Percentiles rank a stretch among this genome's conserved stretches.
Conservation (phyloP, 371 early-diverging fungal species). For the Mucor velutinosus region DNA sequence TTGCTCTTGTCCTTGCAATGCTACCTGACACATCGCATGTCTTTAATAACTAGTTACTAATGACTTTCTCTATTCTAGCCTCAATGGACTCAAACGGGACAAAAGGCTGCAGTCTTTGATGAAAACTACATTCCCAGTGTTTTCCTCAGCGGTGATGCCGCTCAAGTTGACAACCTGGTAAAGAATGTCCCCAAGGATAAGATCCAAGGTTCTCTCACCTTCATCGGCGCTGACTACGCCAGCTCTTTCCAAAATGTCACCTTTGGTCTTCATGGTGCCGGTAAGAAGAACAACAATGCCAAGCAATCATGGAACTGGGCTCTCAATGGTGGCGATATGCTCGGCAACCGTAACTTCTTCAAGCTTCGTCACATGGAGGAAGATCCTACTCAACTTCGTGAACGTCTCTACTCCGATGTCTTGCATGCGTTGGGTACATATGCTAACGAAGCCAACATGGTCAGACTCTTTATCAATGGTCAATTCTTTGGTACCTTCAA, state of each 20-base stretch:
- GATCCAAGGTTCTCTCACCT: slow-evolving; percentile 38
- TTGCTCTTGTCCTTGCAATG: background rate
- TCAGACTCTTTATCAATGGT: slow-evolving; percentile 56
- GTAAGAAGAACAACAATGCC: slow-evolving; percentile 59
- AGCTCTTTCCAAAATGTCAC: slow-evolving; percentile 35
- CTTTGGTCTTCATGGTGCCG: slow-evolving; percentile 58
- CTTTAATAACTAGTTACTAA: background rate
- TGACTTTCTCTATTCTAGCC: slow-evolving; percentile 28
- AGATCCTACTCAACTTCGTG: slow-evolving; percentile 64
- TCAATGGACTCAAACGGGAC: slow-evolving; percentile 53
- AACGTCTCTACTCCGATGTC: slow-evolving; percentile 57
- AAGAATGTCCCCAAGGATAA: slow-evolving; percentile 26
- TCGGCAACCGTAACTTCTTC: slow-evolving; percentile 52
- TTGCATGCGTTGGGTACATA: slow-evolving; percentile 51
- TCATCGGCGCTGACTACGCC: slow-evolving; percentile 47
- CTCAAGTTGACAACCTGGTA: slow-evolving; percentile 31
- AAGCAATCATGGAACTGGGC: slow-evolving; percentile 61
- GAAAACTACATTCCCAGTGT: slow-evolving; percentile 55
- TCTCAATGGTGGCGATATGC: slow-evolving; percentile 29
- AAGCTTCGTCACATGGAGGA: slow-evolving; percentile 62
- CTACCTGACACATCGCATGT: background rate
- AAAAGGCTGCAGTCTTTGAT: slow-evolving; percentile 49
- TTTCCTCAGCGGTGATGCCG: slow-evolving; percentile 41
- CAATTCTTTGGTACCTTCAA: slow-evolving; percentile 58
- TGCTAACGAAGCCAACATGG: slow-evolving; percentile 55